Evolutionary conservation across 108 stramenopile species (phyloP), one percentile per base, ranked within the genome.

Genomic region (Pseudonitzschia pungens): DNA sequence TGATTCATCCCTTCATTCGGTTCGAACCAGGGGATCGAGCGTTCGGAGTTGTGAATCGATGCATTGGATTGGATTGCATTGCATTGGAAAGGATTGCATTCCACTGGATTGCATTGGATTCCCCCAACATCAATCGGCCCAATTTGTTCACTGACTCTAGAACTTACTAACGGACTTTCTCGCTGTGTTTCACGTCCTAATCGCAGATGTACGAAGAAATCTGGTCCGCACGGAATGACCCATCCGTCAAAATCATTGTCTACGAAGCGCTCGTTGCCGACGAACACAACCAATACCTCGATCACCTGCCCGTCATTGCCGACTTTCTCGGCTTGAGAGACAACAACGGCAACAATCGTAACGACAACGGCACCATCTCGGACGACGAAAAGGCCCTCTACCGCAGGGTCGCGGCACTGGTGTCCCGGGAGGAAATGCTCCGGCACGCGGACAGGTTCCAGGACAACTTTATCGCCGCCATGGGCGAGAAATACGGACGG

Each of bases 231-330:
- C 59, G 59, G 16, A 60, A 60, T 18, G 59, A 60, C 31, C 59
- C 59, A 12, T 60, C 59, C 16, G 32, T 60, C 16, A 60, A 60
- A 60, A 31, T 26, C 28, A 24, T 60, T 29, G 59, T 60, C 24
- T 60, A 60, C 28, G 59, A 60, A 60, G 59, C 27, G 15, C 59
- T 60, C 59, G 8, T 60, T 31, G 59, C 59, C 24, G 59, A 60
- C 59, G 59, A 8, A 9, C 27, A 24, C 14, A 60, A 60, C 59
- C 27, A 26, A 14, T 60, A 60, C 28, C 27, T 29, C 27, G 59
- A 60, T 60, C 59, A 60, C 26, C 28, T 60, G n/a, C 59, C 59
- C 59, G 26, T 60, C 12, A 60, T 60, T 31, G 27, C 9, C 16
- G 59, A 60, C 26, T 60, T 60, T 29, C 28, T 60, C 27, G 59